Conservation (phyloP, 305 asterid species). For the Fraxinus floribunda region DNA sequence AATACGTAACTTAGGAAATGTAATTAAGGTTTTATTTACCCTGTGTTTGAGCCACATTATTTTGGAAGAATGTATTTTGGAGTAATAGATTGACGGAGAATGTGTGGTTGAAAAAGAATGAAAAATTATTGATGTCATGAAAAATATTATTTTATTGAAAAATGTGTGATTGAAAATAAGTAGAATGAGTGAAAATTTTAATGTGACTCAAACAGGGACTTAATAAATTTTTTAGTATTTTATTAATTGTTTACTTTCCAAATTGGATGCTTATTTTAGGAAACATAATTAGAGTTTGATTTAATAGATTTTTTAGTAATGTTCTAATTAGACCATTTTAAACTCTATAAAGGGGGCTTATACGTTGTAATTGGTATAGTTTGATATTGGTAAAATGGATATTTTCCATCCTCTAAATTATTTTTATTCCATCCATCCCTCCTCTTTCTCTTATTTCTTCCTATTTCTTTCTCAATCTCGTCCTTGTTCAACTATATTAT, state of each 20-base stretch:
- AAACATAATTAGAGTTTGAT: not conserved
- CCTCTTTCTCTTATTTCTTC: not conserved
- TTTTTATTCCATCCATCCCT: not conserved
- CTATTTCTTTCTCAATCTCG: not conserved
- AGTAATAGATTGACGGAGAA: too few species aligned
- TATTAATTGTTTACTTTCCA: not conserved
- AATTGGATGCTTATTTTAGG: not conserved
- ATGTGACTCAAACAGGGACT: too few species aligned
- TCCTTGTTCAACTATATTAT: not conserved
- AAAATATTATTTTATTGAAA: too few species aligned
- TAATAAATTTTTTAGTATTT: too few species aligned
- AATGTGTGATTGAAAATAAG: too few species aligned
- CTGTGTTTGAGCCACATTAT: too few species aligned
- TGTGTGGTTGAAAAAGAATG: too few species aligned
- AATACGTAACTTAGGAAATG: not conserved
- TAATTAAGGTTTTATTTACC: too few species aligned
- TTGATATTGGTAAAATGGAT: not conserved
- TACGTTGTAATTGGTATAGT: not conserved
- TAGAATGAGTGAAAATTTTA: too few species aligned
- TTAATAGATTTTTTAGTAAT: not conserved
- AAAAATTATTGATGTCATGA: too few species aligned
- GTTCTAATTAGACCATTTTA: not conserved
- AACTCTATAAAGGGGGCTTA: not conserved
- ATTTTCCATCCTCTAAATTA: not conserved
- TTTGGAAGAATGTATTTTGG: too few species aligned